These are phyloP conservation scores for Plasmopara muralis DNA, from an alignment of 352 stramenopile genomes.

Conservation along the genomic window DNA sequence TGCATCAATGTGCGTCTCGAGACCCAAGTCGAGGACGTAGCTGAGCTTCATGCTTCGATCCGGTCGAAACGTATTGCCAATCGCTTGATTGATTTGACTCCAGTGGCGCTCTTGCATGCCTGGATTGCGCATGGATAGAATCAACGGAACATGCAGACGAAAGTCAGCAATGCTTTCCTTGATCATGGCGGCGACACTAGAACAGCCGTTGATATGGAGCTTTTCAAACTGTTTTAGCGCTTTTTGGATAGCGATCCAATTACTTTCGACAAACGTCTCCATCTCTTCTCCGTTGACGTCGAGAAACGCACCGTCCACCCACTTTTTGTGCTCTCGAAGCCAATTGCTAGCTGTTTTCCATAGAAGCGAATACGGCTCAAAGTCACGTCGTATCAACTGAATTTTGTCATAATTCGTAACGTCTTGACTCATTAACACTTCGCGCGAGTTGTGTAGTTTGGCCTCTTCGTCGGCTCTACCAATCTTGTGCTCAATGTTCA, in stretches of 20 bases:
- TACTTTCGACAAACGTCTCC: slow-evolving; percentile 83
- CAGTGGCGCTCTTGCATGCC: slow-evolving; percentile 93
- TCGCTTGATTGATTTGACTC: slow-evolving; percentile 86
- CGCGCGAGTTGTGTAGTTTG: slow-evolving; percentile 88
- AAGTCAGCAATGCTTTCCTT: slow-evolving; percentile 89
- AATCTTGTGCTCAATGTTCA: slow-evolving; percentile 86
- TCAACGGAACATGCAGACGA: slow-evolving; percentile 84
- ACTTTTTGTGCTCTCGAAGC: slow-evolving; percentile 89
- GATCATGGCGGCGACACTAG: slow-evolving; percentile 83
- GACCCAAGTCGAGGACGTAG: slow-evolving; percentile 78
- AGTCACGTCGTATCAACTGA: slow-evolving; percentile 84
- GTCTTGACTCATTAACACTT: slow-evolving; percentile 82
- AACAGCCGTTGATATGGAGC: slow-evolving; percentile 75
- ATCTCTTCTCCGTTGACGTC: slow-evolving; percentile 90
- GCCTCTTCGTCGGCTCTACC: slow-evolving; percentile 84
- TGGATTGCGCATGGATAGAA: slow-evolving; percentile 85
- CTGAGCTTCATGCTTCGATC: slow-evolving; percentile 80
- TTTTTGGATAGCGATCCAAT: slow-evolving; percentile 84
- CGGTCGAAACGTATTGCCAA: slow-evolving; percentile 76
- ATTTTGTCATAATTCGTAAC: slow-evolving; percentile 91
- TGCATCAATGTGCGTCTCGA: slow-evolving; percentile 81
- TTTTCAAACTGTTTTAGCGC: slow-evolving; percentile 92
- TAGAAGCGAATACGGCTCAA: slow-evolving; percentile 92
- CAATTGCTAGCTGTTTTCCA: slow-evolving; percentile 91
- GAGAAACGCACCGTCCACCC: slow-evolving; percentile 88